Evolutionary conservation across 2,329 filamentous ascomycete genomes (phyloP).

Genomic region (Beauveria rudraprayagi): DNA sequence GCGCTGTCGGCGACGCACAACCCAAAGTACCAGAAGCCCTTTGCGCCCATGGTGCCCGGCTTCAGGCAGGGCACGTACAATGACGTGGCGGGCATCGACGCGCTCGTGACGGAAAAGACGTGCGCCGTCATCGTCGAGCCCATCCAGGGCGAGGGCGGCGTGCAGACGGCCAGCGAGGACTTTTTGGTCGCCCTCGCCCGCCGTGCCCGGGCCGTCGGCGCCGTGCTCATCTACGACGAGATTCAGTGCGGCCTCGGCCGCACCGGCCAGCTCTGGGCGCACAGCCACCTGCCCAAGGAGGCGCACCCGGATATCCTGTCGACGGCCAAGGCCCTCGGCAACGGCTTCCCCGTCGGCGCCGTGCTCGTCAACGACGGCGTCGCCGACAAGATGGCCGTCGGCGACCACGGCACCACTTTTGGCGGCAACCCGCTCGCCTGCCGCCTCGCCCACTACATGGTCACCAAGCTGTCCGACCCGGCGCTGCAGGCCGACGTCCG

Average conservation of each 20-base stretch:
- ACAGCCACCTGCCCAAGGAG: slow-evolving; percentile 61
- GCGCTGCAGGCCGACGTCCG: slow-evolving; percentile 62
- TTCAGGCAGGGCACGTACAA: slow-evolving; percentile 85
- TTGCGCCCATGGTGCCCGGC: slow-evolving; percentile 89
- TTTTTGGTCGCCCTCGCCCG: slow-evolving; percentile 79
- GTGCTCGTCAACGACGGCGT: slow-evolving; percentile 34
- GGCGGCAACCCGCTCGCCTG: slow-evolving; percentile 85
- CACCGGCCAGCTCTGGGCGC: slow-evolving; percentile 87
- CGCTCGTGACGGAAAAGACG: slow-evolving; percentile 73
- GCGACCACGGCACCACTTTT: slow-evolving; percentile 91
- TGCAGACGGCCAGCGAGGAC: slow-evolving; percentile 72
- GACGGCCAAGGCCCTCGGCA: slow-evolving; percentile 91
- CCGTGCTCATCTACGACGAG: slow-evolving; percentile 89
- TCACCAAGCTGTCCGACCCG: slow-evolving; percentile 64
- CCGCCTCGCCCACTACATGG: slow-evolving; percentile 77
- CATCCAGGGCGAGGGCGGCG: slow-evolving; percentile 93
- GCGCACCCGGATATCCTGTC: slow-evolving; percentile 93
- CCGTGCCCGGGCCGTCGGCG: slow-evolving; percentile 78
- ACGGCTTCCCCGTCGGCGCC: slow-evolving; percentile 91
- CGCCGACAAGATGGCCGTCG: slow-evolving; percentile 38
- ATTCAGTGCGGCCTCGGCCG: slow-evolving; percentile 91
- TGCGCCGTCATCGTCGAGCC: slow-evolving; percentile 95
- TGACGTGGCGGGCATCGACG: slow-evolving; percentile 62
- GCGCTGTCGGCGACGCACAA: slow-evolving; percentile 93
- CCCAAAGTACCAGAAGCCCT: slow-evolving; percentile 93